phyloP scores from a whole-genome alignment of 2,329 filamentous ascomycete species.

The Annulohypoxylon truncatum region DNA sequence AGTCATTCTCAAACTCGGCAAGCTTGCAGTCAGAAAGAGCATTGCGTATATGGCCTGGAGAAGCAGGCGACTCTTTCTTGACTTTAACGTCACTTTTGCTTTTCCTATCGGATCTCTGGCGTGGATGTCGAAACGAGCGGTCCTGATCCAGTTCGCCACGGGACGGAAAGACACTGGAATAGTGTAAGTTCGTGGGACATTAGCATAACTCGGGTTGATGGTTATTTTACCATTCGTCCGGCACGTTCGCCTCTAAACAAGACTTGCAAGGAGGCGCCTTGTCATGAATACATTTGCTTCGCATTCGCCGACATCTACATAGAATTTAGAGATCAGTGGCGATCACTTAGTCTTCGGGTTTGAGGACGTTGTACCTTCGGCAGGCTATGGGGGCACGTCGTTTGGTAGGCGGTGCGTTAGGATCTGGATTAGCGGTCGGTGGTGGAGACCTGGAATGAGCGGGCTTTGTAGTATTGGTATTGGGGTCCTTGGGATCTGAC shows the following conservation, averaged over 20 bases:
- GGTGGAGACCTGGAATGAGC: conserved; percentile 43
- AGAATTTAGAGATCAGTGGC: conserved; percentile 23
- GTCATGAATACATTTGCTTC: conserved; percentile 67
- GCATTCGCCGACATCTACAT: conserved; percentile 65
- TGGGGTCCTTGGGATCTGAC: conserved; percentile 31
- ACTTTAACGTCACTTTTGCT: conserved; percentile 49
- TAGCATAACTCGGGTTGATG: conserved; percentile 8
- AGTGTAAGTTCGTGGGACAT: conserved; percentile 11
- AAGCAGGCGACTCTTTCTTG: conserved; percentile 45
- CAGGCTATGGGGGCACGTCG: conserved; percentile 65
- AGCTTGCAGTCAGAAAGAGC: conserved; percentile 49
- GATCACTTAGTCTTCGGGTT: conserved; percentile 1
- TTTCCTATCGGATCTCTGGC: conserved; percentile 60
- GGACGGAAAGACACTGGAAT: conserved; percentile 60
- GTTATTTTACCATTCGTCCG: conserved; percentile 61
- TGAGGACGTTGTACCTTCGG: conserved; percentile 57
- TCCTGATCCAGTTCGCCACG: conserved; percentile 66
- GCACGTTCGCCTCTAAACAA: conserved; percentile 62
- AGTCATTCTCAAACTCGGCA: conserved; percentile 56
- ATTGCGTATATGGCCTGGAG: conserved; percentile 41
- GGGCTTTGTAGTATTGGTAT: conserved; percentile 34
- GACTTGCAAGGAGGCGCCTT: conserved; percentile 63
- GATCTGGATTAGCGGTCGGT: conserved; percentile 29
- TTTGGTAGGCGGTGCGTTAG: conserved; percentile 53
- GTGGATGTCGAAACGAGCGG: conserved; percentile 67